Percentiles rank a stretch among this genome's conserved stretches.
Evolutionary conservation across 106 monocot species (phyloP).

Genomic region (Dioscorea zingiberensis): DNA sequence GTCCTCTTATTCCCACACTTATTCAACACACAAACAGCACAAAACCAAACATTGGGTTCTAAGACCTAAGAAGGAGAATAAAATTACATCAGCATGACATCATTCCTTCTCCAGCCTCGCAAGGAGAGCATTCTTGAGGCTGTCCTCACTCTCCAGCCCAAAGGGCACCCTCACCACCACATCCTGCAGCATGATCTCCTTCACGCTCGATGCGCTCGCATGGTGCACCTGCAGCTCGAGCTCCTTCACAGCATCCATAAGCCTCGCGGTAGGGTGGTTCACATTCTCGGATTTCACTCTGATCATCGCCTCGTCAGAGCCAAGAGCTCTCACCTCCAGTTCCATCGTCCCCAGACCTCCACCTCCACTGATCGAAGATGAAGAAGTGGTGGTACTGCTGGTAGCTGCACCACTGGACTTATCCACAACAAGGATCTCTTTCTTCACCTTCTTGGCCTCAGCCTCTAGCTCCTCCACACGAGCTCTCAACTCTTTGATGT

Average conservation of each 20-base stretch:
- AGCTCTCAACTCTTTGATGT: constrained; percentile 60
- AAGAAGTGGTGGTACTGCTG: neutral
- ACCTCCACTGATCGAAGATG: neutral
- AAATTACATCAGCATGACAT: neutral
- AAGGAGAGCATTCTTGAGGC: constrained; percentile 13
- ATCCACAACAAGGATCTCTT: neutral
- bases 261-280: constrained; percentile 16
- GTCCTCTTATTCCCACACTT: too few species aligned
- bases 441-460: constrained; percentile 15
- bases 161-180: neutral
- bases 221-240: constrained; percentile 25
- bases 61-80: too few species aligned
- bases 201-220: constrained; percentile 16
- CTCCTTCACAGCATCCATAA: constrained; percentile 24
- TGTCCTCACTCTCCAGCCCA: neutral
- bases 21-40: too few species aligned
- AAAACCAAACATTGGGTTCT: too few species aligned
- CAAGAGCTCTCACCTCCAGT: constrained; percentile 13
- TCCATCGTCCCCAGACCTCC: constrained; percentile 8
- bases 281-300: constrained; percentile 8
- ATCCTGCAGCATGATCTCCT: constrained; percentile 5
- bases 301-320: constrained; percentile 14
- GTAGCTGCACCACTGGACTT: neutral
- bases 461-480: constrained; percentile 48
- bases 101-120: constrained; percentile 9